Conservation (phyloP, 2,329 filamentous ascomycete species). For the Dothideomycetidae sp. region DNA sequence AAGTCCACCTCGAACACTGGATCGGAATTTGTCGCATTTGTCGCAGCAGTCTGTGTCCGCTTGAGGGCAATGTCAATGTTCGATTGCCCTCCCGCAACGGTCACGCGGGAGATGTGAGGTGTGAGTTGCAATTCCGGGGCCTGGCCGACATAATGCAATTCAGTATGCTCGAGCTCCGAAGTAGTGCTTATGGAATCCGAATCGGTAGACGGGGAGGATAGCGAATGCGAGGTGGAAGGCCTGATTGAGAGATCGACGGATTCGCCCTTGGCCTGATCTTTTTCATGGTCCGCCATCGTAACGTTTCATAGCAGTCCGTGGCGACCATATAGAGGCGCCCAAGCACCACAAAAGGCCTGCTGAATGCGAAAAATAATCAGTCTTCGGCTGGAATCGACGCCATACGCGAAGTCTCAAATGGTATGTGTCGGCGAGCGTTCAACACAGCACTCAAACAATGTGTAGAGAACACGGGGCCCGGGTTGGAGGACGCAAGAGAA, state of each 20-base stretch:
- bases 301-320: too few species aligned
- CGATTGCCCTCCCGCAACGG: slow-evolving; percentile 4
- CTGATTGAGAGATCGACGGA: slow-evolving; percentile 5
- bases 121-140: slow-evolving; percentile 14
- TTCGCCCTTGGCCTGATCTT: slow-evolving; percentile 5
- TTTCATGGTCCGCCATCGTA: slow-evolving; percentile 7
- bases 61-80: slow-evolving; percentile 8
- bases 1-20: slow-evolving; percentile 63
- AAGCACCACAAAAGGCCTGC: too few species aligned
- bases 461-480: too few species aligned
- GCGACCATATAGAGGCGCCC: too few species aligned
- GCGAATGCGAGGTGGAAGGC: background rate
- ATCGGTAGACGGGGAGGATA: background rate
- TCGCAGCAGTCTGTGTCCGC: slow-evolving; percentile 7
- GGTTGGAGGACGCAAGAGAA: too few species aligned
- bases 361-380: too few species aligned
- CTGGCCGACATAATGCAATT: slow-evolving; percentile 14
- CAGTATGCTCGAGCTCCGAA: slow-evolving; percentile 1
- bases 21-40: slow-evolving; percentile 22
- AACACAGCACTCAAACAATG: too few species aligned
- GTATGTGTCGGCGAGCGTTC: too few species aligned
- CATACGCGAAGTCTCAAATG: too few species aligned
- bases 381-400: too few species aligned
- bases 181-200: slow-evolving; percentile 3
- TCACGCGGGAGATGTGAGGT: slow-evolving; percentile 16